A percentile compares a stretch with the other conserved stretches of the same genome.
These are phyloP conservation scores for Grigorovia jiainica DNA, from an alignment of 805 yeast genomes.

Conservation along the genomic window DNA sequence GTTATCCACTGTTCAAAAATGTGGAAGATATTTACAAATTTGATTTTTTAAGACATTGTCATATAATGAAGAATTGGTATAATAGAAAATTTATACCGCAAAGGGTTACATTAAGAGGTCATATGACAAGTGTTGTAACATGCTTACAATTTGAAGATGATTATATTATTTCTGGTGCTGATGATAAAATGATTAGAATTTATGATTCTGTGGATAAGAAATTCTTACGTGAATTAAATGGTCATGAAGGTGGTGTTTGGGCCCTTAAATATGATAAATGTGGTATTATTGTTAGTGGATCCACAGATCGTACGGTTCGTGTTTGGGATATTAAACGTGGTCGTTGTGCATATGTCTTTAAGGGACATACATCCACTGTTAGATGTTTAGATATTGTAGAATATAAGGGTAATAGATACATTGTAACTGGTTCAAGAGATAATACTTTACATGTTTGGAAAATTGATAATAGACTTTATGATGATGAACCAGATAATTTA, in stretches of 20 bases:
- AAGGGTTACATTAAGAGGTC: slow-evolving; percentile 56
- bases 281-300: slow-evolving; percentile 67
- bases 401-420: slow-evolving; percentile 53
- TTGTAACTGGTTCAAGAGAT: slow-evolving; percentile 79
- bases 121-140: slow-evolving; percentile 79
- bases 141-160: slow-evolving; percentile 90
- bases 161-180: slow-evolving; percentile 86
- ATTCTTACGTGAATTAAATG: slow-evolving; percentile 52
- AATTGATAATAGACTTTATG: slow-evolving; percentile 49
- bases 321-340: slow-evolving; percentile 87
- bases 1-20: slow-evolving; percentile 22
- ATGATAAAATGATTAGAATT: slow-evolving; percentile 71
- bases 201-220: slow-evolving; percentile 70
- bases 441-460: slow-evolving; percentile 76
- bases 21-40: slow-evolving; percentile 32
- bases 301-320: slow-evolving; percentile 89
- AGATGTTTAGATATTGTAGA: slow-evolving; percentile 82
- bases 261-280: slow-evolving; percentile 86
- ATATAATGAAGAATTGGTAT: slow-evolving; percentile 73
- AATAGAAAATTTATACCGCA: slow-evolving; percentile 60
- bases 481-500: slow-evolving; percentile 58
- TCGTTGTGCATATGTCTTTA: slow-evolving; percentile 80
- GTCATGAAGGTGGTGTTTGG: slow-evolving; percentile 99
- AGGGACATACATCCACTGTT: slow-evolving; percentile 89
- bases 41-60: slow-evolving; percentile 62